Evolutionary conservation across 2,329 filamentous ascomycete species (phyloP).

Genomic region (Graphiopsis chlorocephala): DNA sequence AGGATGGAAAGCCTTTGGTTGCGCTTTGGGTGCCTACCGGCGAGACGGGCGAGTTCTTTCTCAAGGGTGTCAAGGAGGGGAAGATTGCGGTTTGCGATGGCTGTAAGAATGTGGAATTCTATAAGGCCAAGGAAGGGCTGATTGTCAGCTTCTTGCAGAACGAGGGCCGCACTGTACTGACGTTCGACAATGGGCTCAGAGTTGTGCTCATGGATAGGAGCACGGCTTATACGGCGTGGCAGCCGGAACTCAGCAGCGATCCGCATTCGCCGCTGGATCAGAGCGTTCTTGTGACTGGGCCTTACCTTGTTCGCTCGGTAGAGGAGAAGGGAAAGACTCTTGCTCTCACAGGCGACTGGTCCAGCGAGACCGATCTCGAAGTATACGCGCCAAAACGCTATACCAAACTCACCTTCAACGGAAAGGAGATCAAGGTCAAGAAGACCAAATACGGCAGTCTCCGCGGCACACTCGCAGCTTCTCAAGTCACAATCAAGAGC

Average conservation of each 20-base stretch:
- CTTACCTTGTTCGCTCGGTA: slow-evolving; percentile 40
- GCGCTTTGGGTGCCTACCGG: slow-evolving; percentile 41
- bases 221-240: slow-evolving; percentile 40
- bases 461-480: slow-evolving; percentile 31
- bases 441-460: slow-evolving; percentile 39
- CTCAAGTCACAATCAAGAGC: slow-evolving; percentile 20
- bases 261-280: slow-evolving; percentile 40
- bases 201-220: slow-evolving; percentile 39
- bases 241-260: slow-evolving; percentile 38
- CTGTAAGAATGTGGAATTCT: slow-evolving; percentile 44
- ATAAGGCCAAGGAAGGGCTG: slow-evolving; percentile 38
- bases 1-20: slow-evolving; percentile 38
- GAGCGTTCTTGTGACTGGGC: slow-evolving; percentile 40
- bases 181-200: slow-evolving; percentile 38
- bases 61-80: slow-evolving; percentile 38
- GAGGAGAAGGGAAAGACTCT: slow-evolving; percentile 27
- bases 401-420: slow-evolving; percentile 39
- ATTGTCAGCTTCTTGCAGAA: slow-evolving; percentile 34
- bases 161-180: slow-evolving; percentile 34
- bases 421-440: slow-evolving; percentile 30
- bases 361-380: slow-evolving; percentile 36
- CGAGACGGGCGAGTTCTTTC: slow-evolving; percentile 42
- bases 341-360: slow-evolving; percentile 36
- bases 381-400: slow-evolving; percentile 35
- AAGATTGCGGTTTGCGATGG: slow-evolving; percentile 40